phyloP scores from a whole-genome alignment of 257 asterid species.

The Euphrasia confusa region DNA sequence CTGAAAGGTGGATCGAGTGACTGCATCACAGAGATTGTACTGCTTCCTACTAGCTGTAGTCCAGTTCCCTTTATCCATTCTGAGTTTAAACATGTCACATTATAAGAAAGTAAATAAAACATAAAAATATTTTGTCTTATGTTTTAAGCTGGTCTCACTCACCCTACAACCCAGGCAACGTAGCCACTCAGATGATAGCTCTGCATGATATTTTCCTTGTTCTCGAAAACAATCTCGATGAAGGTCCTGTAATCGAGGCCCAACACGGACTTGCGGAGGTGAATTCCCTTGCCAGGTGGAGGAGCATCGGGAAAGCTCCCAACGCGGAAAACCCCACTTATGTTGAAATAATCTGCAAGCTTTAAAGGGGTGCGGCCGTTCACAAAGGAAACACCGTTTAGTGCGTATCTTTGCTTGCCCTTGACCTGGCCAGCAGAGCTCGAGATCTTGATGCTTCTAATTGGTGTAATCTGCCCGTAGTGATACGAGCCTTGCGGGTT shows the following conservation, averaged over 20 bases:
- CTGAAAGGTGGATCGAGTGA: conserved; percentile 75
- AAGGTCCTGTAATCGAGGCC: conserved; percentile 59
- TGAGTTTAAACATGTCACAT: conserved; percentile 20
- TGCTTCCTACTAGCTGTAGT: conserved; percentile 41
- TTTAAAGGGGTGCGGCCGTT: conserved; percentile 47
- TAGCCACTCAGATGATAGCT: conserved; percentile 85
- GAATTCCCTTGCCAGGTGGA: conserved; percentile 69
- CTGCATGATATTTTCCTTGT: conserved; percentile 58
- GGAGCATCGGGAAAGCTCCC: conserved; percentile 47
- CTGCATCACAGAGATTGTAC: conserved; percentile 84
- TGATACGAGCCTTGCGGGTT: conserved; percentile 64
- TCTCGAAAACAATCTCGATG: conserved; percentile 76
- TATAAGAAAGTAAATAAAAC: no score
- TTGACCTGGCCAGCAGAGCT: conserved; percentile 48
- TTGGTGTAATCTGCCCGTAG: conserved; percentile 43
- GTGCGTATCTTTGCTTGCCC: conserved; percentile 49
- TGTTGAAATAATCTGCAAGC: conserved; percentile 49
- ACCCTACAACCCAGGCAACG: conserved; percentile 84
- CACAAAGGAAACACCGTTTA: conserved; percentile 45
- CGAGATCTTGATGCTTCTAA: conserved; percentile 37
- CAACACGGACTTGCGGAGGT: conserved; percentile 65
- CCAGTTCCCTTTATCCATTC: conserved; percentile 95
- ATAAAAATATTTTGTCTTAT: no score
- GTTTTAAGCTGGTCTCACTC: conserved; percentile 21
- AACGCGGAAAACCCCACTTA: conserved; percentile 38